Percentiles rank a stretch among this genome's conserved stretches.
These are phyloP conservation scores for Limnanthes douglasii DNA, from an alignment of 345 rosid species.

Conservation along the genomic window DNA sequence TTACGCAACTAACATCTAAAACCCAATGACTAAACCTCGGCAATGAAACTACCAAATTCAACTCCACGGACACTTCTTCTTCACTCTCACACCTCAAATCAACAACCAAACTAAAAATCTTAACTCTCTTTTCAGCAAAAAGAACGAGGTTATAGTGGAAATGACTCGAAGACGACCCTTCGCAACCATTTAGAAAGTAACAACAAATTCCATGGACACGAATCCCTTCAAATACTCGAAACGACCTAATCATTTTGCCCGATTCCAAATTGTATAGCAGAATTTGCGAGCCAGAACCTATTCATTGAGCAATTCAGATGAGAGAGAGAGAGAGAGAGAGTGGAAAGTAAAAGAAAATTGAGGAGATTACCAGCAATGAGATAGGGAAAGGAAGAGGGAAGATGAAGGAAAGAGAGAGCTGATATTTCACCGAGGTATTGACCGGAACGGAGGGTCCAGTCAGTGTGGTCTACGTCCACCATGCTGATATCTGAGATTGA, in stretches of 20 bases:
- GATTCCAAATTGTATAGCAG: conserved; percentile 43
- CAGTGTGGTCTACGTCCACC: conserved; percentile 14
- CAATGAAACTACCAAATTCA: conserved; percentile 33
- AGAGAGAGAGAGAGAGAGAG: neutral
- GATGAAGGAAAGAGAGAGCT: conserved; percentile 57
- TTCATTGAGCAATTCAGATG: neutral
- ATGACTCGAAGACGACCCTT: conserved; percentile 8
- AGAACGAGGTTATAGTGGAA: conserved; percentile 27
- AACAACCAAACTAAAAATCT: conserved; percentile 29
- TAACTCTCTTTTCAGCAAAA: conserved; percentile 70
- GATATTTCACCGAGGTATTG: conserved; percentile 80
- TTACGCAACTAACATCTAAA: conserved; percentile 50
- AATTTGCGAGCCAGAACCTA: conserved; percentile 81
- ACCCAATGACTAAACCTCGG: conserved; percentile 77
- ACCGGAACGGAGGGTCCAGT: conserved; percentile 31
- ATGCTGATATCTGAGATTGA: conserved; percentile 16
- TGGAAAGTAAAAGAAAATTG: neutral
- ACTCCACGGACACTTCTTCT: conserved; percentile 16
- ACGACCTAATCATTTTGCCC: conserved; percentile 31
- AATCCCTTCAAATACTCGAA: conserved; percentile 70
- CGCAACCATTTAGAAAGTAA: conserved; percentile 5
- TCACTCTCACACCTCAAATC: conserved; percentile 10
- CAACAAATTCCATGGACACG: conserved; percentile 75
- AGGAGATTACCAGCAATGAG: conserved; percentile 45
- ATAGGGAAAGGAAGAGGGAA: conserved; percentile 39